phyloP scores from a whole-genome alignment of 2,329 filamentous ascomycete genomes.

The Beauveria brongniartii region DNA sequence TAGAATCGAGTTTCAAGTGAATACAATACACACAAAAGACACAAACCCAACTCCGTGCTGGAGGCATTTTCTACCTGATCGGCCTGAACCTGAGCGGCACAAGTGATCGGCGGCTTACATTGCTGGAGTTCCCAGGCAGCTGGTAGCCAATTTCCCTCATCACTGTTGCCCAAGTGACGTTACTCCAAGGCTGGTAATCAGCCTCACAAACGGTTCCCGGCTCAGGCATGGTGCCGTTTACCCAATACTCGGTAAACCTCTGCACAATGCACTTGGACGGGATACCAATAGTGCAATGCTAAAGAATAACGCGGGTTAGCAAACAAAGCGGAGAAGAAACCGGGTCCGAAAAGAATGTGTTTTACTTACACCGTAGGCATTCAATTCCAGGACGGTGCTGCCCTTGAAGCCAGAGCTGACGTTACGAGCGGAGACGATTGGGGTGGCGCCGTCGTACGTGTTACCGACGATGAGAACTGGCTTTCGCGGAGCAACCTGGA shows the following conservation, averaged over 20 bases:
- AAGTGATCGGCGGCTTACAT: background rate
- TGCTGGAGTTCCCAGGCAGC: background rate
- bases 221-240: constrained; percentile 10
- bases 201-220: constrained; percentile 9
- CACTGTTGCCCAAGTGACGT: background rate
- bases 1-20: no score
- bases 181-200: constrained; percentile 5
- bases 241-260: constrained; percentile 9
- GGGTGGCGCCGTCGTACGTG: constrained; percentile 29
- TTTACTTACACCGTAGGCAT: constrained; percentile 28
- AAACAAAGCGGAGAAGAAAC: background rate
- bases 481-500: constrained; percentile 24
- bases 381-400: constrained; percentile 28
- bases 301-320: background rate
- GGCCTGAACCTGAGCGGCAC: background rate
- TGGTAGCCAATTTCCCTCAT: background rate
- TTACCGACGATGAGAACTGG: constrained; percentile 31
- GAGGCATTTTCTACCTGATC: no score
- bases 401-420: constrained; percentile 27
- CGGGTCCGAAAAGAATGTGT: background rate
- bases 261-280: constrained; percentile 9
- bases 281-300: constrained; percentile 1
- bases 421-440: constrained; percentile 29
- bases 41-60: no score
- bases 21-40: no score